Base-by-base conservation (phyloP, 2,329 filamentous ascomycete species). In the Uncinocarpus reesii region DNA sequence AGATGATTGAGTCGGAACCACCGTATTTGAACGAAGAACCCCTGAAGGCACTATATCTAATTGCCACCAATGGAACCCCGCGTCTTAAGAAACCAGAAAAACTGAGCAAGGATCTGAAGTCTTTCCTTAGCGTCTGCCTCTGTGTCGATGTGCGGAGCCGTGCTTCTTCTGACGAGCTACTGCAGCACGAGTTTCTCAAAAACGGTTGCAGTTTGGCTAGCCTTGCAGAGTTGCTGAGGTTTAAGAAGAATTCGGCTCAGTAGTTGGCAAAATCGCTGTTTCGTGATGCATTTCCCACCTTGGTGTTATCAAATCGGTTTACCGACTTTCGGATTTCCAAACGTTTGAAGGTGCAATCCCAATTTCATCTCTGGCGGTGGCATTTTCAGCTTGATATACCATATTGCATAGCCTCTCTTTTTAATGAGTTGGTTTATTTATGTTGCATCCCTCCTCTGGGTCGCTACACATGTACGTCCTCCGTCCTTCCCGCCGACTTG, bases 1-100 rank as follows among this genome's bases (percentile, higher is more conserved):
- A 98, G 70, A 95, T 98, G 92, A 96, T 96, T 62, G 92, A 98
- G 66, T 94, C 87, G 15, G 92, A 98, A 67, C 92, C 92, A 4
- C 92, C 92, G 0, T 98, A 98, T 66, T 79, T 96, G 31, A 96
- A 96, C 69, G 92, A 96, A 69, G 90, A 96, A 68, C 92, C 92
- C 0, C 78, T 98, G 49, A 96, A 96, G 75, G 92, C 92, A 6
- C 77, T 98, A 40, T 98, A 95, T 66, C 78, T 98, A 53, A 98
- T 98, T 64, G 92, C 92, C 41, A 98, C 92, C 48, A 96, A 96
- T 70, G 92, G 92, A 56, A 96, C 92, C 2, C 92, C 92, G 18
- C 81, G 88, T 50, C 78, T 98, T 55, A 98, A 98, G 84, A 95
- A 95, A 71, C 90, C 92, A 1, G 90, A 98, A 71, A 95, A 94